A percentile compares a stretch with the other conserved stretches of the same genome.
Conservation (phyloP, 768 basidiomycete species). For the Pilatotrama ljubarskyi region DNA sequence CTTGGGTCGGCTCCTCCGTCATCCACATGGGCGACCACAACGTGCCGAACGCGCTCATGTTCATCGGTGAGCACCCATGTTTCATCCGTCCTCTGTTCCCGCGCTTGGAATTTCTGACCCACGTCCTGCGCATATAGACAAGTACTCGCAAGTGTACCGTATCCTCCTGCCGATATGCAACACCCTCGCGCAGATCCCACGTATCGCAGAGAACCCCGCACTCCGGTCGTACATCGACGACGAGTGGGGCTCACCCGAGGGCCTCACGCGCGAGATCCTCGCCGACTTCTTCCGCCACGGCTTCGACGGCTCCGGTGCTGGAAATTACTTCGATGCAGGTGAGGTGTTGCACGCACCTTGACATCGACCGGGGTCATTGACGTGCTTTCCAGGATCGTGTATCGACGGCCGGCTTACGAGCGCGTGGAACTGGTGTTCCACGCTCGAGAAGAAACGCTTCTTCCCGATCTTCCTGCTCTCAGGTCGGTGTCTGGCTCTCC, state of each 20-base stretch:
- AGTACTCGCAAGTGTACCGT: slow-evolving; percentile 90
- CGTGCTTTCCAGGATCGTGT: slow-evolving; percentile 47
- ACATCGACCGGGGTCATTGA: neutral
- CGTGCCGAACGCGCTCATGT: slow-evolving; percentile 82
- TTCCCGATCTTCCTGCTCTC: slow-evolving; percentile 78
- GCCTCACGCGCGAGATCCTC: slow-evolving; percentile 67
- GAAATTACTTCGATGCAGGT: slow-evolving; percentile 85
- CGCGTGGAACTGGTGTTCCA: slow-evolving; percentile 91
- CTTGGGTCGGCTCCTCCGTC: slow-evolving; percentile 84
- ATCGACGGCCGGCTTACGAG: slow-evolving; percentile 86
- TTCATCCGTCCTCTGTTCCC: neutral
- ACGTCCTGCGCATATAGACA: slow-evolving; percentile 45
- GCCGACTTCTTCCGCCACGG: slow-evolving; percentile 86
- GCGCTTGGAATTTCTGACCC: neutral
- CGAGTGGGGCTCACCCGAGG: slow-evolving; percentile 79
- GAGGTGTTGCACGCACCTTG: neutral
- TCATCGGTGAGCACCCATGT: slow-evolving; percentile 54
- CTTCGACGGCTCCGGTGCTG: slow-evolving; percentile 89
- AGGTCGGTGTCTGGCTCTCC: slow-evolving; percentile 44
- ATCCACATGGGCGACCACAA: slow-evolving; percentile 90
- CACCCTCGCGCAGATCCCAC: slow-evolving; percentile 70
- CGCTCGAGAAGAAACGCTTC: slow-evolving; percentile 82
- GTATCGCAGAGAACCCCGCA: slow-evolving; percentile 66
- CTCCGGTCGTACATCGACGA: slow-evolving; percentile 74
- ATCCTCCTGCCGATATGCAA: slow-evolving; percentile 88